Conservation (phyloP, 1,284 basidiomycete species). For the Rhizopogon parksii region DNA sequence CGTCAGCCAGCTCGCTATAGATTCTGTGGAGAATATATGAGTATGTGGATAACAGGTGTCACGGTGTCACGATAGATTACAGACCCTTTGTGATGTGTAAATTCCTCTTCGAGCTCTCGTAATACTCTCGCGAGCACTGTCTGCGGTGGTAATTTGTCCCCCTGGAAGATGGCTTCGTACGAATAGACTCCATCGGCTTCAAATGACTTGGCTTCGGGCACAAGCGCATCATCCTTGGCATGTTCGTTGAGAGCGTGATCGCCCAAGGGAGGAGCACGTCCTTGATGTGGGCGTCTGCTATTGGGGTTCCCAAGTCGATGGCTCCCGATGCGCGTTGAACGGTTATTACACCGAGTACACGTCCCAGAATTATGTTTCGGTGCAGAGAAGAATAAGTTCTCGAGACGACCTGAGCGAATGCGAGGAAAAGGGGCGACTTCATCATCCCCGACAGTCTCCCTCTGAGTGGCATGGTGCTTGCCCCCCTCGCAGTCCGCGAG, state of each 20-base stretch:
- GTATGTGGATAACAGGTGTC: constrained; percentile 6
- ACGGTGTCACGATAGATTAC: constrained; percentile 23
- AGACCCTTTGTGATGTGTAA: constrained; percentile 83
- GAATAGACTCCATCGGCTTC: background rate
- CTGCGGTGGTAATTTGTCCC: constrained; percentile 57
- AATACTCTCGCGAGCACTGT: constrained; percentile 76
- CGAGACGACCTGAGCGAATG: constrained; percentile 69
- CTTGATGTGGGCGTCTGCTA: constrained; percentile 1
- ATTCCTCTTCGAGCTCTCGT: constrained; percentile 83
- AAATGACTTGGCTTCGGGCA: background rate
- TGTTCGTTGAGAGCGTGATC: constrained; percentile 18
- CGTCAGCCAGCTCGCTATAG: constrained; percentile 81
- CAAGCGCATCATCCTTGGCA: background rate
- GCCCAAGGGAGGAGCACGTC: background rate
- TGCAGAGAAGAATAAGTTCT: constrained; percentile 74
- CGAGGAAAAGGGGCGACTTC: constrained; percentile 67
- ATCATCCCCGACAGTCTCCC: background rate
- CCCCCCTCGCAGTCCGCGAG: background rate
- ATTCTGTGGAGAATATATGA: constrained; percentile 45
- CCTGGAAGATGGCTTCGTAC: constrained; percentile 2
- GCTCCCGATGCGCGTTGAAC: constrained; percentile 29
- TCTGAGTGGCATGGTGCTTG: background rate
- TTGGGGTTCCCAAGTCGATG: constrained; percentile 15
- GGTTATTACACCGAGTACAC: constrained; percentile 50
- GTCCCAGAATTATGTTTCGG: constrained; percentile 63